Percentiles rank a stretch among this genome's conserved stretches.
Evolutionary conservation across 1,284 basidiomycete genomes (phyloP).

Genomic region (Anthracocystis panici-leucophaei): DNA sequence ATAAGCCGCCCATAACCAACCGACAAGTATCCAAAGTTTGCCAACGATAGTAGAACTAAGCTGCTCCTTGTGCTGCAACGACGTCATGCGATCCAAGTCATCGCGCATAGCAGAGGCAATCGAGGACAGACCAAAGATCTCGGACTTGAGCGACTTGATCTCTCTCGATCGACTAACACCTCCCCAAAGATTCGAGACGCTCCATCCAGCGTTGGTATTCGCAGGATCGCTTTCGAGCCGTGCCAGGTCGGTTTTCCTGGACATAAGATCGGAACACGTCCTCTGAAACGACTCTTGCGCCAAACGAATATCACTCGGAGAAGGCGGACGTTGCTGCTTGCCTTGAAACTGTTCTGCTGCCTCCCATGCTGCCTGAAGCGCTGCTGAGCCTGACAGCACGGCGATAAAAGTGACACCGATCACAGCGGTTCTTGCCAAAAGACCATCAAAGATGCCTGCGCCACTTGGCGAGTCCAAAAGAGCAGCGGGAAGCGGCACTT

Average conservation of each 20-base stretch:
- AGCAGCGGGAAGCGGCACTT: slow-evolving; percentile 62
- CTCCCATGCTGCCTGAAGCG: slow-evolving; percentile 70
- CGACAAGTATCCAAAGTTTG: slow-evolving; percentile 63
- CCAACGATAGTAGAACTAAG: slow-evolving; percentile 67
- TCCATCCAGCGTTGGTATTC: slow-evolving; percentile 19
- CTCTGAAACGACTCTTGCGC: slow-evolving; percentile 49
- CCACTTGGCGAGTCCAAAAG: slow-evolving; percentile 22
- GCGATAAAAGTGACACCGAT: slow-evolving; percentile 71
- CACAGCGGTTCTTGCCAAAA: slow-evolving; percentile 69
- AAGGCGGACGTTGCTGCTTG: slow-evolving; percentile 35
- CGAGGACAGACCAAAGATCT: slow-evolving; percentile 69
- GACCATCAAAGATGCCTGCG: slow-evolving; percentile 41
- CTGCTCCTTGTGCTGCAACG: slow-evolving; percentile 65
- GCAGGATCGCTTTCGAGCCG: slow-evolving; percentile 38
- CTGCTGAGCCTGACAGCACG: slow-evolving; percentile 70
- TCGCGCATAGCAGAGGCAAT: slow-evolving; percentile 70
- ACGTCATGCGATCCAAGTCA: slow-evolving; percentile 67
- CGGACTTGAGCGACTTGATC: slow-evolving; percentile 67
- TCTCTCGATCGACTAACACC: slow-evolving; percentile 52
- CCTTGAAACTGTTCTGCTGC: slow-evolving; percentile 67
- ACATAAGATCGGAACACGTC: slow-evolving; percentile 50
- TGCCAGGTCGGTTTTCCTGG: slow-evolving; percentile 48
- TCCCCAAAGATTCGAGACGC: slow-evolving; percentile 27
- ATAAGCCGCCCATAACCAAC: slow-evolving; percentile 70
- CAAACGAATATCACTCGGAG: slow-evolving; percentile 31